These are phyloP conservation scores for Passalora sequoiae DNA, from an alignment of 2,329 filamentous ascomycete genomes.

Conservation along the genomic window DNA sequence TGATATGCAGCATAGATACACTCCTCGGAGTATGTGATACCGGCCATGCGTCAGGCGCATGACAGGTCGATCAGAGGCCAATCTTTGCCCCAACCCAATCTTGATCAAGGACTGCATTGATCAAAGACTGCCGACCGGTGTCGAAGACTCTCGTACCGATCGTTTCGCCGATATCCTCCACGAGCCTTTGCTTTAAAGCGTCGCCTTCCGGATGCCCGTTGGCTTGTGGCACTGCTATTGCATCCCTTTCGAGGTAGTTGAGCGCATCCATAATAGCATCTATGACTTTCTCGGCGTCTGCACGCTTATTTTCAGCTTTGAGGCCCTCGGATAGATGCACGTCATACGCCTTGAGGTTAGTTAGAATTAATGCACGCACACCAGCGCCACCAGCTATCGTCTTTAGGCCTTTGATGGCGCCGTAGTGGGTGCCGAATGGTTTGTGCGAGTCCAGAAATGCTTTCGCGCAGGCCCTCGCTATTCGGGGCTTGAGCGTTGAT, in stretches of 20 bases:
- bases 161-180: slow-evolving; percentile 43
- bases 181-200: slow-evolving; percentile 37
- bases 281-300: slow-evolving; percentile 58
- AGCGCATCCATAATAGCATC: slow-evolving; percentile 54
- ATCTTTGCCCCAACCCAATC: too few species aligned
- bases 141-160: slow-evolving; percentile 39
- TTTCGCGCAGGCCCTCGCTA: slow-evolving; percentile 90
- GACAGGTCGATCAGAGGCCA: too few species aligned
- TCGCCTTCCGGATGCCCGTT: slow-evolving; percentile 41
- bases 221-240: slow-evolving; percentile 22
- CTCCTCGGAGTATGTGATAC: too few species aligned
- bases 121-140: slow-evolving; percentile 34
- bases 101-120: slow-evolving; percentile 37
- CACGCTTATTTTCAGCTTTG: slow-evolving; percentile 50
- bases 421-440: slow-evolving; percentile 79
- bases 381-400: slow-evolving; percentile 67
- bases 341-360: slow-evolving; percentile 62
- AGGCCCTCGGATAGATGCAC: slow-evolving; percentile 54
- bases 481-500: slow-evolving; percentile 75
- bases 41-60: too few species aligned
- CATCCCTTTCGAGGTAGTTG: slow-evolving; percentile 48
- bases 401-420: slow-evolving; percentile 74
- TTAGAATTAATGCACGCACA: slow-evolving; percentile 59
- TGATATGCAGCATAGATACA: too few species aligned
- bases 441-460: slow-evolving; percentile 83